phyloP scores from a whole-genome alignment of 306 rosid genomes.

The Vachellia pachyceras region DNA sequence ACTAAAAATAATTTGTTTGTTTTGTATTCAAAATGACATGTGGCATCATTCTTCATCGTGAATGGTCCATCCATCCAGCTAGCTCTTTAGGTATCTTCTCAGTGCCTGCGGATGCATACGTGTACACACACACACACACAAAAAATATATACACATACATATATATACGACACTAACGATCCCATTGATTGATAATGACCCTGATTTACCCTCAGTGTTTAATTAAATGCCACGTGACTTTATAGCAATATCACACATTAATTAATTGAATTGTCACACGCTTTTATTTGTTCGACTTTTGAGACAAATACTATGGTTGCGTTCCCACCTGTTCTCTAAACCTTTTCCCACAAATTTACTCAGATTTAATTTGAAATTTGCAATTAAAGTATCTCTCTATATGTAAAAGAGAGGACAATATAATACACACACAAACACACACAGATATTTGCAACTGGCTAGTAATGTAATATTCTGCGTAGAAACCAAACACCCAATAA shows the following conservation, averaged over 20 bases:
- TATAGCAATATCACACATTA: background rate
- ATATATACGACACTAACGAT: background rate
- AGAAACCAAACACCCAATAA: background rate
- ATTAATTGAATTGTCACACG: background rate
- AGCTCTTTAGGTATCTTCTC: background rate
- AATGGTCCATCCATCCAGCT: constrained; percentile 21
- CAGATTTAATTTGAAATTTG: too few species aligned
- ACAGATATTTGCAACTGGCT: background rate
- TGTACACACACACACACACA: background rate
- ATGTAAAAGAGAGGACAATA: background rate
- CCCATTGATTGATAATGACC: background rate
- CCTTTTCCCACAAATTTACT: too few species aligned
- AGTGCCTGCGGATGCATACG: background rate
- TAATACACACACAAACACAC: background rate
- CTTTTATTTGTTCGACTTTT: background rate
- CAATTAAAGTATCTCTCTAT: background rate
- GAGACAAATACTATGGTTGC: background rate
- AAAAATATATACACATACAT: too few species aligned
- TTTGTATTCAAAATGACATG: constrained; percentile 1
- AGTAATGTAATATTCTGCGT: background rate
- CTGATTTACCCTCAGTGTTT: background rate
- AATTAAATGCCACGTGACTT: background rate
- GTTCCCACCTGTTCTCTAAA: too few species aligned
- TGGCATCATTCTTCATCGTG: constrained; percentile 40
- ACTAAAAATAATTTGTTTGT: background rate